Evolutionary conservation across 169 alveolate species (phyloP), one percentile per base, ranked within the genome.

Genomic region (Toxoplasma gondii): DNA sequence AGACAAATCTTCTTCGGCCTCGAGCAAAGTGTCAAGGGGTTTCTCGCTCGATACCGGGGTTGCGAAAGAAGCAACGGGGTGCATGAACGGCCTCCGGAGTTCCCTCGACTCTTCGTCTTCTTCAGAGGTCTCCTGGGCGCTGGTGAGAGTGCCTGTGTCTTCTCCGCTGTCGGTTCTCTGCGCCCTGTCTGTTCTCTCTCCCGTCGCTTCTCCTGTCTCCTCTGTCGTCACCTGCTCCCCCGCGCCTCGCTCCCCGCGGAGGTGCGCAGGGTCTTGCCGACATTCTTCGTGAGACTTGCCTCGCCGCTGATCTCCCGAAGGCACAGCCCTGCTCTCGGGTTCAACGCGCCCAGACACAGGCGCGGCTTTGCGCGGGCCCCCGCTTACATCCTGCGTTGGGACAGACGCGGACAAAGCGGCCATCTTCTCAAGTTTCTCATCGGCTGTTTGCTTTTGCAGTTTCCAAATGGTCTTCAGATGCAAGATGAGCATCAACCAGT

Each of bases 401-500:
- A 4, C 58, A 12, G 58, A 49, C 22, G 12, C 22, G 58, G 22
- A 12, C 58, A 12, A 64, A 27, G 24, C 74, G 74, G 74, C n/a
- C n/a, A 31, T 9, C 67, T 9, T 24, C n/a, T 36, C 67, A 41
- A 29, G 69, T 24, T 49, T 41, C 24, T 5, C 41, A 64, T 82
- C 12, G 22, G 90, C 53, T 1, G 31, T 39, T 38, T 83, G 64
- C 44, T 82, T 92, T 70, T 91, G 88, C 80, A 80, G 78, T 54
- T 36, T 86, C 88, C 88, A 92, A 45, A 70, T 38, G 17, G 83
- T 43, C 67, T 91, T 91, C 58, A 86, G 90, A 43, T 92, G 92
- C 82, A 92, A 82, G 83, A 83, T 43, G 54, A 92, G 90, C 88
- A 84, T 17, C 90, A 92, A 70, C 95, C 95, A 92, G 22, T 38